These are phyloP conservation scores for Kwoniella dendrophila DNA, from an alignment of 768 basidiomycete genomes.

Conservation along the genomic window DNA sequence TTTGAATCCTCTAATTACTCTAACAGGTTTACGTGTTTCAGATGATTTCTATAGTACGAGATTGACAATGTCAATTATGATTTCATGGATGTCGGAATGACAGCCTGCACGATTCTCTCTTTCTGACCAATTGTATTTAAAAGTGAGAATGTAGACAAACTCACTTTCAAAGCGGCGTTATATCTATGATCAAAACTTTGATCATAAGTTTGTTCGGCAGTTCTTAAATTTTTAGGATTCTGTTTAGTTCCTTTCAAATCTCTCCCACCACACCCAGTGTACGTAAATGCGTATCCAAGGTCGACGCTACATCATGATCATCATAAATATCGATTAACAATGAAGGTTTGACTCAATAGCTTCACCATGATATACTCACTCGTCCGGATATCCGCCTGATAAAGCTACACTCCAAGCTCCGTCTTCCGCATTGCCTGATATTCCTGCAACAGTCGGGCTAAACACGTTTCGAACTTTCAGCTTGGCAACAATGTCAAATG, in stretches of 20 bases:
- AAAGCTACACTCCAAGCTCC: slow-evolving; percentile 85
- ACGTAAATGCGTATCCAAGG: slow-evolving; percentile 47
- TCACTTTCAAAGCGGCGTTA: slow-evolving; percentile 71
- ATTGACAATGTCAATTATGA: neutral
- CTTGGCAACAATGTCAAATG: neutral
- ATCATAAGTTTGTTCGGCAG: slow-evolving; percentile 81
- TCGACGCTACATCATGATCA: slow-evolving; percentile 29
- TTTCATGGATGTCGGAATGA: neutral
- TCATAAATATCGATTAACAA: neutral
- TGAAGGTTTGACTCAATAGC: neutral
- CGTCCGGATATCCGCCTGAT: slow-evolving; percentile 65
- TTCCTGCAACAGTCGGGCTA: slow-evolving; percentile 84
- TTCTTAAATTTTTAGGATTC: slow-evolving; percentile 85
- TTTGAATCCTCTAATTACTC: slow-evolving; percentile 86
- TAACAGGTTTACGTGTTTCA: slow-evolving; percentile 78
- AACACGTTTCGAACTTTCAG: slow-evolving; percentile 1
- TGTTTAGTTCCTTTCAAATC: slow-evolving; percentile 81
- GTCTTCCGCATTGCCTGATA: slow-evolving; percentile 63
- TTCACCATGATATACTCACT: slow-evolving; percentile 18
- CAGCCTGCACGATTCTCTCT: neutral
- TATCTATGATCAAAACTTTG: slow-evolving; percentile 74
- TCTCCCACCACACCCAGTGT: slow-evolving; percentile 67
- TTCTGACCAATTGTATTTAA: neutral
- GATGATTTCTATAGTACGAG: slow-evolving; percentile 64
- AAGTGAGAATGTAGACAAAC: neutral